Evolutionary conservation across 2,329 filamentous ascomycete species (phyloP).

Genomic region (Phoma herbarum): DNA sequence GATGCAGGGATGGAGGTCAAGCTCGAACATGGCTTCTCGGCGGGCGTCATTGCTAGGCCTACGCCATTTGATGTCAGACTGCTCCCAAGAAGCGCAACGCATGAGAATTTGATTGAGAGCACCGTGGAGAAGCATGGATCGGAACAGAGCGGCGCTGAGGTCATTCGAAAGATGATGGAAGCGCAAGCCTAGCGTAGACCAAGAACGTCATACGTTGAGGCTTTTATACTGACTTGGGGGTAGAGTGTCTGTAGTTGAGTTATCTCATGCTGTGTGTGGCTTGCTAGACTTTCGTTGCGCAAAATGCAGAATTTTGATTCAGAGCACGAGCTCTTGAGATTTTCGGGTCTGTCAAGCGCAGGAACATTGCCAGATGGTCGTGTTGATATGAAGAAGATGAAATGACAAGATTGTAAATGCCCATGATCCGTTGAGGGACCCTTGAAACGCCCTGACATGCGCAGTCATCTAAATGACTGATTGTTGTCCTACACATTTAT

Average conservation of each 20-base stretch:
- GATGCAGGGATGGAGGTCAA: conserved; percentile 51
- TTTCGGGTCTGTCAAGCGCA: neutral
- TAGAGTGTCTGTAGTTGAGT: neutral
- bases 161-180: conserved; percentile 13
- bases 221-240: neutral
- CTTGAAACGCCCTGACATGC: conserved; percentile 2
- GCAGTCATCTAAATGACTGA: neutral
- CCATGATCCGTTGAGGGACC: conserved; percentile 12
- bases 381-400: neutral
- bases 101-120: conserved; percentile 44
- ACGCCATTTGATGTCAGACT: conserved; percentile 45
- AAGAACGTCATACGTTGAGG: neutral
- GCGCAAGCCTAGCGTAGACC: neutral
- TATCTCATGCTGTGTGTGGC: neutral
- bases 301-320: neutral
- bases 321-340: neutral
- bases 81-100: conserved; percentile 42
- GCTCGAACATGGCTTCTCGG: conserved; percentile 45
- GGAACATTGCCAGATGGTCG: neutral
- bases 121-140: conserved; percentile 41
- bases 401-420: neutral
- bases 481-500: neutral
- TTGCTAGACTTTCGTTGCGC: neutral
- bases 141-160: conserved; percentile 48
- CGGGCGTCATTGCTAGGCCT: conserved; percentile 50